Evolutionary conservation across 352 stramenopile species (phyloP).

Genomic region (Globisporangium cylindrosporum): DNA sequence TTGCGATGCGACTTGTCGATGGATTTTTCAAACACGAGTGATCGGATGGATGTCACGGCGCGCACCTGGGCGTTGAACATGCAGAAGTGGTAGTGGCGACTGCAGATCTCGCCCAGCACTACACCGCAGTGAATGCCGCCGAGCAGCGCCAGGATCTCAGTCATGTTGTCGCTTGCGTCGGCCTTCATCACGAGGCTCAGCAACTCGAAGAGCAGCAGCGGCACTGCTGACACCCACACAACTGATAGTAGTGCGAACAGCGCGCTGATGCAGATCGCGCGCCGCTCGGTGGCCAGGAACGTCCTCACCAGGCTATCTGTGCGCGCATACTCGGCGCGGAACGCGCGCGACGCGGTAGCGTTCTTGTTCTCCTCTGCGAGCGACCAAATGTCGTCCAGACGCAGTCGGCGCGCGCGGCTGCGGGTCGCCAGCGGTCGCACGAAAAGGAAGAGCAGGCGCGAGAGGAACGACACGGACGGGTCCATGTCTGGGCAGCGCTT

Average conservation of each 20-base stretch:
- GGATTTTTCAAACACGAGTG: slow-evolving; percentile 36
- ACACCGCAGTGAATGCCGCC: slow-evolving; percentile 27
- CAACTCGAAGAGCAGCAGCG: slow-evolving; percentile 32
- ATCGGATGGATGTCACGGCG: slow-evolving; percentile 32
- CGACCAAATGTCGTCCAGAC: slow-evolving; percentile 31
- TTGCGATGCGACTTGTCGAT: slow-evolving; percentile 28
- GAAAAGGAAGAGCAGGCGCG: slow-evolving; percentile 34
- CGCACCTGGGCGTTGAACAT: slow-evolving; percentile 35
- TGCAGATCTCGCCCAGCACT: slow-evolving; percentile 29
- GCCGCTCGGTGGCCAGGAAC: slow-evolving; percentile 32
- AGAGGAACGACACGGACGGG: slow-evolving; percentile 24
- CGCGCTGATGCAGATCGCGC: slow-evolving; percentile 21
- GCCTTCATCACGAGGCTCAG: slow-evolving; percentile 27
- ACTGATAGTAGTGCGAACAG: slow-evolving; percentile 22
- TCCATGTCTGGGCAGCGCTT: slow-evolving; percentile 3
- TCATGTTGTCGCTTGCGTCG: slow-evolving; percentile 3
- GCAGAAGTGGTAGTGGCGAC: slow-evolving; percentile 28
- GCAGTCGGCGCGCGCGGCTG: slow-evolving; percentile 18
- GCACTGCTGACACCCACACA: slow-evolving; percentile 20
- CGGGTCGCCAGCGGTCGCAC: slow-evolving; percentile 31
- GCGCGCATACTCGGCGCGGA: slow-evolving; percentile 27
- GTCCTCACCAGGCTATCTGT: slow-evolving; percentile 16
- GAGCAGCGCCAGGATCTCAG: slow-evolving; percentile 28
- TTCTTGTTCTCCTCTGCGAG: slow-evolving; percentile 28
- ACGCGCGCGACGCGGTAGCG: slow-evolving; percentile 21